A percentile compares a stretch with the other conserved stretches of the same genome.
These are phyloP conservation scores for Ambrosia hybrid DNA, from an alignment of 140 eudicot species.

Conservation along the genomic window DNA sequence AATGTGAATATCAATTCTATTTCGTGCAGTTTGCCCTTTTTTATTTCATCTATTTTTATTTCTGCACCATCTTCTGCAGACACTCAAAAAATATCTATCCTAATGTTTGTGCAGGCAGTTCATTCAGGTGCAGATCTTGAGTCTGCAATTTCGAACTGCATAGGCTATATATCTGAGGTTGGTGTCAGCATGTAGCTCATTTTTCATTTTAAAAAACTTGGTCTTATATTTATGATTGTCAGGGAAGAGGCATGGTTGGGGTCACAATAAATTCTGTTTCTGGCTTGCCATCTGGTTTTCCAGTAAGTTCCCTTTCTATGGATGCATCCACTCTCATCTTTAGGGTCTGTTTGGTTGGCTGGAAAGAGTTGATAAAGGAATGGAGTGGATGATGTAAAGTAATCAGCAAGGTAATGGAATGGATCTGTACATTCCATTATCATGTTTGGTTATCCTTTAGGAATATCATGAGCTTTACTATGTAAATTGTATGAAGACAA, in stretches of 20 bases:
- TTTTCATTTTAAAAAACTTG: conserved; percentile 13
- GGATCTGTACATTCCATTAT: neutral
- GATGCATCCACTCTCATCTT: conserved; percentile 14
- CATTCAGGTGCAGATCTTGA: conserved; percentile 99
- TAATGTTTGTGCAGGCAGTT: conserved; percentile 69
- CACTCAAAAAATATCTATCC: neutral
- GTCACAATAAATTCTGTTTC: conserved; percentile 81
- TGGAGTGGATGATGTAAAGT: neutral
- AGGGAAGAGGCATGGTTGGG: conserved; percentile 99
- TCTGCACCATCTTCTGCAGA: neutral
- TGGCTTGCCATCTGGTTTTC: conserved; percentile 93
- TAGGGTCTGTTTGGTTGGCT: conserved; percentile 11
- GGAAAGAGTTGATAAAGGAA: conserved; percentile 3
- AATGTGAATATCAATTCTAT: neutral
- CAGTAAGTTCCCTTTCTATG: conserved; percentile 46
- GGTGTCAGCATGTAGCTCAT: conserved; percentile 21
- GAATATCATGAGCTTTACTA: neutral
- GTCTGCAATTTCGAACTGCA: conserved; percentile 88
- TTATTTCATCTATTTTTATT: neutral
- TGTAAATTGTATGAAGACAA: neutral
- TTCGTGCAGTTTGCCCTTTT: neutral
- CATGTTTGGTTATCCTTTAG: neutral
- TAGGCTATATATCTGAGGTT: conserved; percentile 91
- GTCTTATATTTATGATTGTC: conserved; percentile 25
- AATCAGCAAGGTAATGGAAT: conserved; percentile 10